phyloP scores from a whole-genome alignment of 306 rosid species.

The Calophaca sinica region DNA sequence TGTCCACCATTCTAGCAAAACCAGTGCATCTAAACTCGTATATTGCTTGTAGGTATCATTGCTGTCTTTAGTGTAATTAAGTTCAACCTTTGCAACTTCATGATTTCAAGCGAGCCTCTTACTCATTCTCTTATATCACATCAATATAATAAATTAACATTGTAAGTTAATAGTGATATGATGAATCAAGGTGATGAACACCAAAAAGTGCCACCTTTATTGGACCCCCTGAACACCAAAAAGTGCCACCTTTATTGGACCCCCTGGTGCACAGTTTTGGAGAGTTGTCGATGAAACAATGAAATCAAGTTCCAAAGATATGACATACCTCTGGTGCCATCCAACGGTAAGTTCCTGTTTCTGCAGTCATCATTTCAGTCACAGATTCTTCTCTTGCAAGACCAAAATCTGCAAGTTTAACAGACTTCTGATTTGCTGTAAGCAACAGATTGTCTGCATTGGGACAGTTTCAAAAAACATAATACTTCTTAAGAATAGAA shows the following conservation, averaged over 20 bases:
- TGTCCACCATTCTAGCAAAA: constrained; percentile 14
- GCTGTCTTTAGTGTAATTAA: not conserved
- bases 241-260: not conserved
- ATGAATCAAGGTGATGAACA: constrained; percentile 16
- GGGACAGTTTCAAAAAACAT: constrained; percentile 29
- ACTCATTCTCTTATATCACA: not conserved
- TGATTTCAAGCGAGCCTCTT: not conserved
- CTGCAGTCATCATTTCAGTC: constrained; percentile 99
- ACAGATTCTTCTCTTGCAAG: constrained; percentile 98
- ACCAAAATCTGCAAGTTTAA: constrained; percentile 96
- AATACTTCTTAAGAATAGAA: constrained; percentile 18
- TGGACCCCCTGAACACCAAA: not conserved
- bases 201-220: not conserved
- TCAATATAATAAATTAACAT: constrained; percentile 8
- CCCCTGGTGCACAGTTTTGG: not conserved
- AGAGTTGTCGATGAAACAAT: not conserved
- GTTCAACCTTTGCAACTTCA: constrained; percentile 13
- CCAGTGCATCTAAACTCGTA: not conserved
- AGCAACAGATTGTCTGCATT: constrained; percentile 91
- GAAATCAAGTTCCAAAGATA: constrained; percentile 1
- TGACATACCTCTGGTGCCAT: constrained; percentile 94
- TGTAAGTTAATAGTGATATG: not conserved
- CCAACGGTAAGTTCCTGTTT: constrained; percentile 98
- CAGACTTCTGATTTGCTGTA: constrained; percentile 82
- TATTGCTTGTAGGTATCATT: not conserved